phyloP scores from a whole-genome alignment of 1,284 basidiomycete genomes.

The Leccinum solheimii region DNA sequence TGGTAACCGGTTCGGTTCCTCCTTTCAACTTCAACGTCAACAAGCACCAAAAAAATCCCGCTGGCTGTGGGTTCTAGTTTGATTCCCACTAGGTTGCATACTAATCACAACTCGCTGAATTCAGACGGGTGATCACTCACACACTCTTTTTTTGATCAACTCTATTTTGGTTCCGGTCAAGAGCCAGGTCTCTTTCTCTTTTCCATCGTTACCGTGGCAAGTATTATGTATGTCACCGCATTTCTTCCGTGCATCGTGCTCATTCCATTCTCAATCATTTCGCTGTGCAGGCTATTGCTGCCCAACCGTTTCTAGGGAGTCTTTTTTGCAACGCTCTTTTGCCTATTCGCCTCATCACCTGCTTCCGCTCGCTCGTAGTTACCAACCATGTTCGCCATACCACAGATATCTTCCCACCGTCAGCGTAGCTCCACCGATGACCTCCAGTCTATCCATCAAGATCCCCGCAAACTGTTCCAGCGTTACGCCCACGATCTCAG shows the following conservation, averaged over 20 bases:
- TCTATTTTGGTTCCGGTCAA: constrained; percentile 21
- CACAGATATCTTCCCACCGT: background rate
- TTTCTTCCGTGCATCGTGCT: background rate
- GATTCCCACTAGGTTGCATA: background rate
- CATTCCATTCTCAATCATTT: background rate
- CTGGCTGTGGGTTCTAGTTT: background rate
- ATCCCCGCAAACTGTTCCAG: constrained; percentile 10
- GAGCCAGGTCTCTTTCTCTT: background rate
- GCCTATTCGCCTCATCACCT: background rate
- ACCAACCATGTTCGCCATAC: constrained; percentile 19
- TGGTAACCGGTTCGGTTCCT: background rate
- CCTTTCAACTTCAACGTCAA: background rate
- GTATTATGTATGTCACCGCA: constrained; percentile 25
- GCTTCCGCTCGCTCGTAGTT: background rate
- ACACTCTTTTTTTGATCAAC: constrained; percentile 4
- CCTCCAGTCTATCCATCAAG: constrained; percentile 4
- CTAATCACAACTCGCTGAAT: background rate
- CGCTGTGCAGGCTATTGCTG: constrained; percentile 18
- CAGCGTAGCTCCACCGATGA: constrained; percentile 24
- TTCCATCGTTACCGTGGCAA: constrained; percentile 1
- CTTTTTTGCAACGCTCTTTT: background rate
- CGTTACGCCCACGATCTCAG: constrained; percentile 16
- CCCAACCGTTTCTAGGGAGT: constrained; percentile 18
- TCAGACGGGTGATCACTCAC: background rate
- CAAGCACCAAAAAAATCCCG: background rate